Conservation (phyloP, 192 early-diverging fungal genomes). For the Coemansia interrupta region DNA sequence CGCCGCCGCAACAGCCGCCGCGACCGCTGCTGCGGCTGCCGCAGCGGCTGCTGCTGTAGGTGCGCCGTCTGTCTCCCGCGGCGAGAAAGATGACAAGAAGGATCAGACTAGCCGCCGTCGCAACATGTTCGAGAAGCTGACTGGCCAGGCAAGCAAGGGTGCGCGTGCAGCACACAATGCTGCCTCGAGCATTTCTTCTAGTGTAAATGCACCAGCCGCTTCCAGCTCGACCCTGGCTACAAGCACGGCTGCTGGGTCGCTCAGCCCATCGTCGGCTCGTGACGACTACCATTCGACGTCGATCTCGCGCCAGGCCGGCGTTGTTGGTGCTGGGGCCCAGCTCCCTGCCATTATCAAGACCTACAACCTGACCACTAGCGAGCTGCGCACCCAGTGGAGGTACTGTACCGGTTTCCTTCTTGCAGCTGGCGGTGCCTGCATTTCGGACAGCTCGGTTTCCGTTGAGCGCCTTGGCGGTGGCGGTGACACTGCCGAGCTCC, state of each 20-base stretch:
- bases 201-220: background rate
- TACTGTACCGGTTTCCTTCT: conserved; percentile 54
- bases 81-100: conserved; percentile 30
- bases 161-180: conserved; percentile 11
- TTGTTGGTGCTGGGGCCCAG: conserved; percentile 37
- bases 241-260: background rate
- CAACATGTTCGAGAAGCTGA: conserved; percentile 51
- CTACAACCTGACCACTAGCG: conserved; percentile 27
- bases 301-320: conserved; percentile 11
- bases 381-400: conserved; percentile 52
- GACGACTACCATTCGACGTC: conserved; percentile 15
- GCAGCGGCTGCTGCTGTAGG: conserved; percentile 1
- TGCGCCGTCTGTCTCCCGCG: background rate
- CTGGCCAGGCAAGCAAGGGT: conserved; percentile 35
- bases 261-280: background rate
- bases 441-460: conserved; percentile 27
- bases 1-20: background rate
- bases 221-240: conserved; percentile 3
- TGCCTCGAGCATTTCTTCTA: background rate
- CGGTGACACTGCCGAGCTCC: conserved; percentile 41
- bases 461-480: conserved; percentile 39
- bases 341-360: conserved; percentile 40
- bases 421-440: conserved; percentile 46
- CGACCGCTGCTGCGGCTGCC: conserved; percentile 3
- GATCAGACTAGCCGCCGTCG: conserved; percentile 32